phyloP scores from a whole-genome alignment of 129 eudicot species.

The Tanacetum coccineum region DNA sequence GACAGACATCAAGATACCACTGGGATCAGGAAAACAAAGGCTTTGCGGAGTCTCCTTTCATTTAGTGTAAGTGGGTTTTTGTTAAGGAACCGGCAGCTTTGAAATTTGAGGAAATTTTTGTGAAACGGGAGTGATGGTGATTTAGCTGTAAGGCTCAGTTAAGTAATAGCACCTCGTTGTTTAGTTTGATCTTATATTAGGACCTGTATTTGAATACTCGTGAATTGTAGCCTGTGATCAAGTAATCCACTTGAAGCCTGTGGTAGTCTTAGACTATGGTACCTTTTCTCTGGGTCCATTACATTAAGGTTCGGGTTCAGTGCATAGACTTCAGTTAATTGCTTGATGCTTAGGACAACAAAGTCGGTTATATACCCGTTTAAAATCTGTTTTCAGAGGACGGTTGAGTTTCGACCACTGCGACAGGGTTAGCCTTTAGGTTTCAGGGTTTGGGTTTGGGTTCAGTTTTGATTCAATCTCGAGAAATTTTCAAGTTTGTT shows the following conservation, averaged over 20 bases:
- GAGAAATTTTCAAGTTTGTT: conserved; percentile 67
- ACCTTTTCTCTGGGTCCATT: conserved; percentile 80
- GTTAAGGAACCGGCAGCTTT: conserved; percentile 45
- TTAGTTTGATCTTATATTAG: conserved; percentile 42
- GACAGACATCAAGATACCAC: too few species aligned
- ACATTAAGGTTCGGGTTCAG: conserved; percentile 36
- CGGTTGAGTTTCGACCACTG: conserved; percentile 33
- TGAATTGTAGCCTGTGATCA: conserved; percentile 90
- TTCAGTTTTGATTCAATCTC: conserved; percentile 53
- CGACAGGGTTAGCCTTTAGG: conserved; percentile 37
- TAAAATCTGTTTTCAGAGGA: conserved; percentile 25
- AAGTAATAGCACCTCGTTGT: conserved; percentile 29
- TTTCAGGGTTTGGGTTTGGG: conserved; percentile 29
- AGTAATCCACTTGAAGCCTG: conserved; percentile 32
- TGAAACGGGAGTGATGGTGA: conserved; percentile 46
- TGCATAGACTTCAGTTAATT: conserved; percentile 49
- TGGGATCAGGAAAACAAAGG: conserved; percentile 73
- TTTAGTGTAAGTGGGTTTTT: conserved; percentile 54
- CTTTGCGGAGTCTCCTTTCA: conserved; percentile 42
- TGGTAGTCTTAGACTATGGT: conserved; percentile 74
- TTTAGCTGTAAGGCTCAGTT: conserved; percentile 38
- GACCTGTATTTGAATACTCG: conserved; percentile 66
- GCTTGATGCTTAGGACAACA: conserved; percentile 52
- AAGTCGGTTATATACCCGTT: conserved; percentile 15
- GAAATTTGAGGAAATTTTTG: conserved; percentile 38